Conservation (phyloP, 345 rosid species). For the Moricandia arvensis region DNA sequence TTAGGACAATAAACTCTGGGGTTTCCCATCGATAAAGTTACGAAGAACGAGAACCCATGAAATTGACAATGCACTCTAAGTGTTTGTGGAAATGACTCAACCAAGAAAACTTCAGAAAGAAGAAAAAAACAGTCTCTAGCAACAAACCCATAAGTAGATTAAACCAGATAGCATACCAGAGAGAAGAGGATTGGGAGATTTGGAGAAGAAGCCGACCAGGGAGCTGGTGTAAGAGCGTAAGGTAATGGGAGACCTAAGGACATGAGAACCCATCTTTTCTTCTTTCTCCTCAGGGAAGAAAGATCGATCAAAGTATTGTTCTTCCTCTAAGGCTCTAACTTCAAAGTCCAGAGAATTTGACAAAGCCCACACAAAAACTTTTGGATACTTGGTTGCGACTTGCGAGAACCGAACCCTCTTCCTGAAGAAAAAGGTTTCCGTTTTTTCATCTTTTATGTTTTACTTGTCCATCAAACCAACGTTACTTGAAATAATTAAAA, state of each 20-base stretch:
- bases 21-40: background rate
- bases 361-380: background rate
- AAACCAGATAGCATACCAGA: slow-evolving; percentile 40
- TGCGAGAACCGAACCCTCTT: background rate
- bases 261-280: slow-evolving; percentile 50
- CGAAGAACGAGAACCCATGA: background rate
- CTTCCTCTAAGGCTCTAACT: background rate
- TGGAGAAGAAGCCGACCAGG: slow-evolving; percentile 41
- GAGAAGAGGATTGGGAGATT: slow-evolving; percentile 33
- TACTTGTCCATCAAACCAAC: background rate
- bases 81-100: slow-evolving; percentile 39
- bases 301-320: background rate
- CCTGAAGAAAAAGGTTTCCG: background rate
- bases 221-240: too few species aligned
- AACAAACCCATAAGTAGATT: background rate
- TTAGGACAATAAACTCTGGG: background rate
- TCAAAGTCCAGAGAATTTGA: background rate
- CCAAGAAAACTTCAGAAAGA: background rate
- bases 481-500: background rate
- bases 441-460: background rate
- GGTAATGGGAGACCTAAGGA: slow-evolving; percentile 45
- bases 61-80: slow-evolving; percentile 13
- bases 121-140: background rate
- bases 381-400: background rate
- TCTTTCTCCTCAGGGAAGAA: background rate